Evolutionary conservation across 1,284 basidiomycete species (phyloP), one percentile per base, ranked within the genome.

Genomic region (Ustilago bromivora): DNA sequence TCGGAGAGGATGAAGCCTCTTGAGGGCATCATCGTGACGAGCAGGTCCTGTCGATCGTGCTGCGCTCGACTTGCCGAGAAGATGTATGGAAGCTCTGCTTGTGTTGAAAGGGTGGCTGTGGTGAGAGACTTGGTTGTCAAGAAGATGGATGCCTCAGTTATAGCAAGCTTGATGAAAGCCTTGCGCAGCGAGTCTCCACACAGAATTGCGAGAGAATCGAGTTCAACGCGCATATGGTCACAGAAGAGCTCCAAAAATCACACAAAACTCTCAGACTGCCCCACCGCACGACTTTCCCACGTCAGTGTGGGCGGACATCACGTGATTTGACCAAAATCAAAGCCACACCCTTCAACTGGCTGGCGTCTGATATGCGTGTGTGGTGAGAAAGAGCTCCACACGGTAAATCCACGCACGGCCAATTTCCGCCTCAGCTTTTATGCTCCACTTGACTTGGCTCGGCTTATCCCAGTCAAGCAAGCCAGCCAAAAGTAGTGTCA

Each of bases 1-100:
- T 78, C 76, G 2, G 69, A 68, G 12, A 71, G 64, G 32, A 71
- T 72, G 52, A 78, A 78, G 17, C 72, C 76, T 36, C 76, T 60
- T 35, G 71, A 71, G 36, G 75, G 76, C 57, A 78, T 64, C 76
- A 78, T 78, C 41, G 34, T 61, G 56, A 34, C 32, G 31, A 46
- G 43, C 43, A 46, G 11, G 43, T 19, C 17, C 15, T 46, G 43
- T 19, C 11, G 2, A 11, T 46, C 19, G n/a, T 46, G 43, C 43
- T n/a, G n/a, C n/a, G 5, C n/a, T 46, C 5, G 7, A 19, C 6
- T 46, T 1, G 8, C 5, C 6, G 0, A 6, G 7, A 19, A 6
- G 23, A 9, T 46, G 43, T 19, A 46, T 7, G n/a, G n/a, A 46
- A 6, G 43, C 11, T 19, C n/a, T 46, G 43, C 7, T 19, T 17